Evolutionary conservation across 768 basidiomycete genomes (phyloP).

Genomic region (Pleurotus pulmonarius): DNA sequence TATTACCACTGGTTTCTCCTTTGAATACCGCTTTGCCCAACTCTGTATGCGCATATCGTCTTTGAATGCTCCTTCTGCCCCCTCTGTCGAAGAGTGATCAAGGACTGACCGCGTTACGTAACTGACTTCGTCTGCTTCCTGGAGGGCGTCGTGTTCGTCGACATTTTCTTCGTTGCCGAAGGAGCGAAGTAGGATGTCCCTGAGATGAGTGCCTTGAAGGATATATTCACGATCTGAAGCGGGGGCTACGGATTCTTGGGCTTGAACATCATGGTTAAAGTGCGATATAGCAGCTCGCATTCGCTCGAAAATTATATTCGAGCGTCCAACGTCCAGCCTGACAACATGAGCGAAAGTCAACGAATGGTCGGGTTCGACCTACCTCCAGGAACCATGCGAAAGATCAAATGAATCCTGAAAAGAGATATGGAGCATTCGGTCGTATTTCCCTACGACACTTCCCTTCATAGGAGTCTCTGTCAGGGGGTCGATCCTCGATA

Average conservation of each 20-base stretch:
- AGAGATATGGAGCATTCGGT: constrained; percentile 39
- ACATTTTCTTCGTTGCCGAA: constrained; percentile 33
- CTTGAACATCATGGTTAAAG: constrained; percentile 50
- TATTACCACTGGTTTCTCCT: constrained; percentile 52
- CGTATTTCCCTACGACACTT: constrained; percentile 38
- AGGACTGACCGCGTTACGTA: constrained; percentile 33
- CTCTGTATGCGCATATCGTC: constrained; percentile 75
- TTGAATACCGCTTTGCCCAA: constrained; percentile 73
- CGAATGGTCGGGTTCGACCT: not conserved
- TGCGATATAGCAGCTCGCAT: constrained; percentile 65
- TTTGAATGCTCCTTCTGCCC: constrained; percentile 48
- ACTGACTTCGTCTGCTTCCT: constrained; percentile 33
- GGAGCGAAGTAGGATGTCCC: constrained; percentile 64
- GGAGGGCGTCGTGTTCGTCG: constrained; percentile 29
- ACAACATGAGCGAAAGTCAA: not conserved
- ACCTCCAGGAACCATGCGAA: constrained; percentile 50
- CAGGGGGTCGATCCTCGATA: constrained; percentile 63
- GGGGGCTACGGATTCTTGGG: constrained; percentile 28
- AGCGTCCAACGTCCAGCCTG: constrained; percentile 62
- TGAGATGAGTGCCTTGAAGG: constrained; percentile 66
- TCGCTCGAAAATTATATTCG: constrained; percentile 60
- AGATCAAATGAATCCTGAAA: constrained; percentile 48
- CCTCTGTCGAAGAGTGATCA: constrained; percentile 26
- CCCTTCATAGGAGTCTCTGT: constrained; percentile 51
- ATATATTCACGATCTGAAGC: constrained; percentile 43